Evolutionary conservation across 2,329 filamentous ascomycete species (phyloP).

Genomic region (Magnaporthiopsis poae): DNA sequence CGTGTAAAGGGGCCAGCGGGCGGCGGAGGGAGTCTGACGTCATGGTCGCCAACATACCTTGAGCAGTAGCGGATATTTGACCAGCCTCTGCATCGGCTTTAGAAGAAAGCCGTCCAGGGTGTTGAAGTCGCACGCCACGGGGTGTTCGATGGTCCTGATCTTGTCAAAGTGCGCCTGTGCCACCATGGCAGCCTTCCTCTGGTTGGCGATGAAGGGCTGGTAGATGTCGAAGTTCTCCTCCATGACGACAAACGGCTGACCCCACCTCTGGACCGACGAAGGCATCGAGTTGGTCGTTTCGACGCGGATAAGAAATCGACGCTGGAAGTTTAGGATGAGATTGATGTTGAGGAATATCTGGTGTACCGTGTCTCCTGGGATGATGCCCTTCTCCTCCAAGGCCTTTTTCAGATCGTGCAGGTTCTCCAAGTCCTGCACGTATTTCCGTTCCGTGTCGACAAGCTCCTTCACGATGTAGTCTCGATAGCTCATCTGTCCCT

Average conservation of each 20-base stretch:
- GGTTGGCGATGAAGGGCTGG: conserved; percentile 93
- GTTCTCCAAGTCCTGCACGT: conserved; percentile 93
- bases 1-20: not conserved
- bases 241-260: conserved; percentile 75
- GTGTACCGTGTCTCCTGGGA: conserved; percentile 83
- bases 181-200: conserved; percentile 78
- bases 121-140: conserved; percentile 77
- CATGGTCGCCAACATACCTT: conserved; percentile 44
- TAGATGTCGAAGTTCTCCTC: conserved; percentile 87
- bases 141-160: conserved; percentile 63
- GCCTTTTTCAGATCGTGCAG: conserved; percentile 84
- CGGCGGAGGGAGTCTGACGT: not conserved
- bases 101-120: conserved; percentile 84
- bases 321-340: conserved; percentile 86
- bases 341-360: conserved; percentile 96
- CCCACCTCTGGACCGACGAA: conserved; percentile 75
- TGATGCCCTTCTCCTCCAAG: conserved; percentile 75
- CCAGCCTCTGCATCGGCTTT: conserved; percentile 90
- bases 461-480: conserved; percentile 87
- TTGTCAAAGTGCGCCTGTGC: conserved; percentile 80
- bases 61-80: conserved; percentile 86
- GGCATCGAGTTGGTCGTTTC: conserved; percentile 88
- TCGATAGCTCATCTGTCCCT: conserved; percentile 61
- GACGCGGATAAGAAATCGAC: conserved; percentile 86
- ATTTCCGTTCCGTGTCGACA: conserved; percentile 91